Evolutionary conservation across 1,284 basidiomycete species (phyloP), one percentile per base, ranked within the genome.

Genomic region (Ceratobasidium sp.): DNA sequence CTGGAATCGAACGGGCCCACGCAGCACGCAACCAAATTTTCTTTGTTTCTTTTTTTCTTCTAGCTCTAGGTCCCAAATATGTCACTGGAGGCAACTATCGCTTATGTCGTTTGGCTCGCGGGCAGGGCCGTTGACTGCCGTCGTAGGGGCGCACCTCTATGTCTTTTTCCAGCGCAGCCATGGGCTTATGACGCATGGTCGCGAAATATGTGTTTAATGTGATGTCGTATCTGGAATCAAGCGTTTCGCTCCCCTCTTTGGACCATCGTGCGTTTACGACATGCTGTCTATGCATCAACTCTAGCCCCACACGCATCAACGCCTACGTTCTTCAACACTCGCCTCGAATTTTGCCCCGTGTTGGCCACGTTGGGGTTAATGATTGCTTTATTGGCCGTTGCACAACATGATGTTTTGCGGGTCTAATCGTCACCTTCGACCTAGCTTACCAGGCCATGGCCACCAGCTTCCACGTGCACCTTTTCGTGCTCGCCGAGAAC

Each of bases 191-290:
- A 37, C 71, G 59, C 34, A 61, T 65, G 43, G 62, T 46, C 62
- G 43, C 62, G 43, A 46, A 65, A n/a, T 65, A 46, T 74, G 52
- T 54, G 43, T 46, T 61, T 37, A 64, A 74, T 74, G 25, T 74
- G 56, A 73, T 74, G 61, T 65, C 49, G 57, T 71, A 49, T 65
- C 71, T 44, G 49, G 49, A 74, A 74, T 74, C 71, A 62, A 74
- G 46, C 43, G 57, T 74, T 64, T 74, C 52, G 57, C 9, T 17
- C 65, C 49, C 44, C 49, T 67, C 62, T 65, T 17, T 62, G 59
- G 62, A 37, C 29, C 43, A 13, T 46, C 43, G 43, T 49, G 22
- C 43, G 22, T 29, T 32, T 9, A 13, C 43, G 62, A 49, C 43
- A 44, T 46, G 22, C 62, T 37, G 34, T 13, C 62, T 49, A 17